A percentile compares a stretch with the other conserved stretches of the same genome.
These are phyloP conservation scores for Pisolithus microcarpus DNA, from an alignment of 768 basidiomycete species.

Conservation along the genomic window DNA sequence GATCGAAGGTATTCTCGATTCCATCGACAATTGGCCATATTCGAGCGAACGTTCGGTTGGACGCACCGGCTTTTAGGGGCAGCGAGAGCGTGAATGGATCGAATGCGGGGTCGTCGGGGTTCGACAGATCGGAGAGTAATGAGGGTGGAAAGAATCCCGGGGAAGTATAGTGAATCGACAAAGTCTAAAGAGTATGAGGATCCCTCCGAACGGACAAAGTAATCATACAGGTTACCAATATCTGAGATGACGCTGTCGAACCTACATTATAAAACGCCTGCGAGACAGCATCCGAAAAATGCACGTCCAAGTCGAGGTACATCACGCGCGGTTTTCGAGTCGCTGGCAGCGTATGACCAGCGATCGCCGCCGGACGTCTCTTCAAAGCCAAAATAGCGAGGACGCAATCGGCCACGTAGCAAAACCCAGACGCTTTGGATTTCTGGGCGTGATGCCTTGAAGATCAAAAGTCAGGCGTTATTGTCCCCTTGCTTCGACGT, in stretches of 20 bases:
- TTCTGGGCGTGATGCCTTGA: slow-evolving; percentile 78
- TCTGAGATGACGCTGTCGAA: slow-evolving; percentile 33
- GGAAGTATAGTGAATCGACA: slow-evolving; percentile 79
- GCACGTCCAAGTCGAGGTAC: slow-evolving; percentile 90
- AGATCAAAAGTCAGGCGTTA: neutral
- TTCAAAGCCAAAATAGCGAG: slow-evolving; percentile 72
- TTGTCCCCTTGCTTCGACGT: neutral
- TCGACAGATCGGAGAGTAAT: slow-evolving; percentile 40
- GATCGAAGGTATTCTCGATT: slow-evolving; percentile 54
- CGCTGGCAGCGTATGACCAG: slow-evolving; percentile 2
- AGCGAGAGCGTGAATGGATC: slow-evolving; percentile 73
- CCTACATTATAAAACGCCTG: slow-evolving; percentile 55
- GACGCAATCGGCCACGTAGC: slow-evolving; percentile 88
- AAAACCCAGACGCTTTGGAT: slow-evolving; percentile 78
- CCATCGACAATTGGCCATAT: slow-evolving; percentile 62
- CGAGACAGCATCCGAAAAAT: slow-evolving; percentile 85
- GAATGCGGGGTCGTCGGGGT: slow-evolving; percentile 23
- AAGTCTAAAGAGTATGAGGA: slow-evolving; percentile 40
- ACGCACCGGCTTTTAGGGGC: slow-evolving; percentile 70
- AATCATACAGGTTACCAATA: slow-evolving; percentile 33
- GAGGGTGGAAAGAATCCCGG: slow-evolving; percentile 81
- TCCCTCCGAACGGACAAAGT: neutral
- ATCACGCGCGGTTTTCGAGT: slow-evolving; percentile 54
- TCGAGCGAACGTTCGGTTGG: slow-evolving; percentile 49
- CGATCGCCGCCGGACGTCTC: slow-evolving; percentile 20